Evolutionary conservation across 1,284 basidiomycete genomes (phyloP), one percentile per base, ranked within the genome.

Genomic region (Boletellus sp.): DNA sequence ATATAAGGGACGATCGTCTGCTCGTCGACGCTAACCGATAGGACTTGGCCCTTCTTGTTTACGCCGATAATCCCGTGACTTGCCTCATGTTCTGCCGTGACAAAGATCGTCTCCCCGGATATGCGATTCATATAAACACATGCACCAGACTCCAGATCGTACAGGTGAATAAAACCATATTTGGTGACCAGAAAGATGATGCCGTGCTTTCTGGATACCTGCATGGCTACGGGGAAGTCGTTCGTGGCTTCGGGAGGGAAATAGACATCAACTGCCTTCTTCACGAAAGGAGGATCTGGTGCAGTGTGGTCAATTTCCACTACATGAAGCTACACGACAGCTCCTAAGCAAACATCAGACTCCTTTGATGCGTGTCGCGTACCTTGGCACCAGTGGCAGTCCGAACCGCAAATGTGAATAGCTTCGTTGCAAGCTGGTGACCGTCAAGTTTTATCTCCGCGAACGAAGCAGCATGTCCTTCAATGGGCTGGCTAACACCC

Each of bases 61-160:
- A 99, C 94, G 58, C 95, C 96, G 57, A 99, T 93, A 69, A 99
- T 96, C 73, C 96, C 96, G 65, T 93, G 84, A 11, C 87, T 86
- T 22, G 85, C 80, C 69, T 97, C 94, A 68, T 98, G 93, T 63
- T 97, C 94, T 16, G 94, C 91, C 7, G 96, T 98, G 41, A 97
- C 94, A 69, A 99, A 99, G 69, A 99, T 98, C 39, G 96, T 99
- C 73, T 99, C 96, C 36, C 96, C 95, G 41, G 93, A 96, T 68
- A 99, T 99, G 55, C 96, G 90, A 80, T 99, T 99, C 96, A 99
- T 99, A 79, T 99, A 99, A 59, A 99, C 87, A 74, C 96, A 99
- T 43, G 93, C 88, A 50, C 95, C 96, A n/a, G 90, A 84, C 71
- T 99, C 96, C 56, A 99, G 82, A 71, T 99, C 96, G 72, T 99